Evolutionary conservation across 2,329 filamentous ascomycete genomes (phyloP).

Genomic region (Epichloe elymi): DNA sequence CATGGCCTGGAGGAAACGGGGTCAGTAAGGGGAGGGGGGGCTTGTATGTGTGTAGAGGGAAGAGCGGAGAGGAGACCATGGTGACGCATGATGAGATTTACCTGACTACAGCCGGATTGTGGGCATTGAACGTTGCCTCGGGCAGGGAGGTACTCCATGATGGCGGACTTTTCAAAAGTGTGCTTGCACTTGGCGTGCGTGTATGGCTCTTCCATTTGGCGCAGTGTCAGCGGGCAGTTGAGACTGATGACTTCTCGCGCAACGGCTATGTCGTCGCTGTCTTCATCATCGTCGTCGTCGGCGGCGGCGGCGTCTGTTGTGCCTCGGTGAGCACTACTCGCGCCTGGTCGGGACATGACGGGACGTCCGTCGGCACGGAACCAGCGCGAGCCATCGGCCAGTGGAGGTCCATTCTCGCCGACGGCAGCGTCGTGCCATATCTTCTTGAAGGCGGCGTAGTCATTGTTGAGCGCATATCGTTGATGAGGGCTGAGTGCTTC

Average conservation of each 20-base stretch:
- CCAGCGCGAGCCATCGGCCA: constrained; percentile 42
- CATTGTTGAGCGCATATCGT: constrained; percentile 43
- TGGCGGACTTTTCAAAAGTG: constrained; percentile 54
- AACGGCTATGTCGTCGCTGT: constrained; percentile 57
- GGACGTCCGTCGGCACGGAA: constrained; percentile 35
- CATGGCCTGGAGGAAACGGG: constrained; percentile 27
- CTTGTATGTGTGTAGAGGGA: neutral
- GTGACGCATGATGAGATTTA: constrained; percentile 15
- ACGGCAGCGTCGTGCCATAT: constrained; percentile 41
- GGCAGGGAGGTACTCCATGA: constrained; percentile 42
- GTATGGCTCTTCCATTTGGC: constrained; percentile 50
- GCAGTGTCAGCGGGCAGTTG: constrained; percentile 56
- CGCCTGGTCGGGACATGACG: constrained; percentile 17
- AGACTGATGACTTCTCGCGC: constrained; percentile 49
- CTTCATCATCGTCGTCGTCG: constrained; percentile 28
- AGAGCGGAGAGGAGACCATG: neutral
- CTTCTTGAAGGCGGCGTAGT: constrained; percentile 46
- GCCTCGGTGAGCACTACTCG: neutral
- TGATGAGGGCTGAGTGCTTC: constrained; percentile 25
- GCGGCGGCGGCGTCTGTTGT: neutral
- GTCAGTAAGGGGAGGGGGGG: neutral
- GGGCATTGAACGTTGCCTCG: constrained; percentile 42
- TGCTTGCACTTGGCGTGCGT: constrained; percentile 57
- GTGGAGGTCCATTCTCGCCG: constrained; percentile 32
- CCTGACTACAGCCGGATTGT: constrained; percentile 48